Conservation (phyloP, 2,329 filamentous ascomycete genomes). For the Neoscytalidium dimidiatum region DNA sequence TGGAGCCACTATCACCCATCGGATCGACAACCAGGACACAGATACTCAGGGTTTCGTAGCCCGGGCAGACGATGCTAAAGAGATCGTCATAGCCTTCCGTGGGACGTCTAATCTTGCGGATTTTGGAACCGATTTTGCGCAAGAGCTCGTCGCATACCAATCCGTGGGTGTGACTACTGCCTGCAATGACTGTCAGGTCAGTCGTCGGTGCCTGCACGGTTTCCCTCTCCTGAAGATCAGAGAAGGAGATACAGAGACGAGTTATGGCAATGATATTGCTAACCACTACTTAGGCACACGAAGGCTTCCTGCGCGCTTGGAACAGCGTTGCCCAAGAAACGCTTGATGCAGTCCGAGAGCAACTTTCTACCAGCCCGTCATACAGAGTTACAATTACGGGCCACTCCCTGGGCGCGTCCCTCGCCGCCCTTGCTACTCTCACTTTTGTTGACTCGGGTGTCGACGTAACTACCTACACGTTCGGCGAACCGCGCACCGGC, state of each 20-base stretch:
- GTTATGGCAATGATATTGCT: background rate
- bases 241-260: no score
- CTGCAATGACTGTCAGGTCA: background rate
- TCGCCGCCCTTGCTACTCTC: slow-evolving; percentile 9
- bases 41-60: slow-evolving; percentile 14
- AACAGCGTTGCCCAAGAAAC: slow-evolving; percentile 1
- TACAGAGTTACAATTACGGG: slow-evolving; percentile 6
- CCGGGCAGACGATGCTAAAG: background rate
- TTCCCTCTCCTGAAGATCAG: no score
- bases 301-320: slow-evolving; percentile 15
- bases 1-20: background rate
- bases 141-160: background rate
- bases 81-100: slow-evolving; percentile 8
- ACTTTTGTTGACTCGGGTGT: background rate
- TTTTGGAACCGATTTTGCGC: slow-evolving; percentile 8
- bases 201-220: no score
- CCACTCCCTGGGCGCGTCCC: slow-evolving; percentile 8
- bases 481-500: slow-evolving; percentile 16
- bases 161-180: background rate
- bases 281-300: background rate
- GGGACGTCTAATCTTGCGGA: slow-evolving; percentile 10
- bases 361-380: background rate
- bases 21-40: background rate
- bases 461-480: slow-evolving; percentile 5
- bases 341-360: background rate